Evolutionary conservation across 2,329 filamentous ascomycete species (phyloP), one percentile per base, ranked within the genome.

Genomic region (Colletotrichum sp.): DNA sequence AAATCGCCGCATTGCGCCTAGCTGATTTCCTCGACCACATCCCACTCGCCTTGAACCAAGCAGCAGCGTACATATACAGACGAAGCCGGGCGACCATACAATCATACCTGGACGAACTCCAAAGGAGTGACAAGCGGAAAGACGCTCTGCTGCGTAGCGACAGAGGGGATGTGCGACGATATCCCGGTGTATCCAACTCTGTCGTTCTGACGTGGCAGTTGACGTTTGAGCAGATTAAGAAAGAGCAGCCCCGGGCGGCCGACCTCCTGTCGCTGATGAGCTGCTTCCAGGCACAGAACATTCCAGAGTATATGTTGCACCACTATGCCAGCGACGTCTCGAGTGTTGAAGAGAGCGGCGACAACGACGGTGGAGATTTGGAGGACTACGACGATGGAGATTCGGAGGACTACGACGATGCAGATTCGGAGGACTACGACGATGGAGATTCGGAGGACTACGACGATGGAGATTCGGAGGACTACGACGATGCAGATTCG

Each of bases 231-330:
- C 74, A 85, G n/a, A 85, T 89, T 52, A 82, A 80, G 12, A 73
- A 77, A 2, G 72, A 78, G 32, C 74, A 80, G 38, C 80, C 75
- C 8, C 81, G 81, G 6, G 88, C 87, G 10, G 82, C 87, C 4
- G 78, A 86, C 18, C 78, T 89, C 12, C 77, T 90, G 1, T 86
- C 85, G 1, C 81, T 89, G 7, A 85, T 89, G 84, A 87, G 86
- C 80, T 85, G 87, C 73, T 89, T 87, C 77, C 82, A 89, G 67
- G 80, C 80, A 26, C 83, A 88, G 77, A 84, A 83, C 15, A 88
- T 88, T 2, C 61, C 72, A 8, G 34, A 67, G 8, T 60, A 66
- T 18, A 75, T 52, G 66, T 24, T 75, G 8, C 52, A 21, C 9
- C 9, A 7, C 30, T 74, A 70, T 10, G 7, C 6, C 15, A 71